phyloP scores from a whole-genome alignment of 768 basidiomycete genomes.

The Coprinopsis strossmayeri region DNA sequence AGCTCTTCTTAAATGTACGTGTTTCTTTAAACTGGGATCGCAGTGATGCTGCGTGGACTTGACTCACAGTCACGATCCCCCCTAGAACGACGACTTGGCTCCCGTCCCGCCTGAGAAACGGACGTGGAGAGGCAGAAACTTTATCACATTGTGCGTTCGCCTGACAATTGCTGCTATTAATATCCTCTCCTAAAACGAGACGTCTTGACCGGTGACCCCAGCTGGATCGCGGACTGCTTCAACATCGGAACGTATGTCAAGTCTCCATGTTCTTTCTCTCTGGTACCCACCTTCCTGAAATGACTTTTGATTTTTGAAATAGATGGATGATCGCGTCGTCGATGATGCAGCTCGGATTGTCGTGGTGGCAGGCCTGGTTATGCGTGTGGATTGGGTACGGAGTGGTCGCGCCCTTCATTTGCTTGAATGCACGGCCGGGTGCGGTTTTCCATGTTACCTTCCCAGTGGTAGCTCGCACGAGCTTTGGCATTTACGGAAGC shows the following conservation, averaged over 20 bases:
- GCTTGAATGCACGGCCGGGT: conserved; percentile 71
- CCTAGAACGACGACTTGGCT: conserved; percentile 62
- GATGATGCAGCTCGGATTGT: conserved; percentile 65
- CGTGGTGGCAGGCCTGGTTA: conserved; percentile 85
- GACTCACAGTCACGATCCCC: too few species aligned
- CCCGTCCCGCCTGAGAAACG: conserved; percentile 61
- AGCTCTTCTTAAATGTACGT: conserved; percentile 54
- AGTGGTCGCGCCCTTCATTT: conserved; percentile 62
- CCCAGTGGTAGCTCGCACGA: conserved; percentile 69
- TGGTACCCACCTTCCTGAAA: background rate
- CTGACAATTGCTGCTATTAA: background rate
- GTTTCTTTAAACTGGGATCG: too few species aligned
- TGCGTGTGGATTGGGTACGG: conserved; percentile 65
- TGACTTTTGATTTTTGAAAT: background rate
- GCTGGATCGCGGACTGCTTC: conserved; percentile 80
- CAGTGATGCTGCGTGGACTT: too few species aligned
- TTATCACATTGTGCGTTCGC: conserved; percentile 53
- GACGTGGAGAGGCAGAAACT: conserved; percentile 62
- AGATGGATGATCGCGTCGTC: conserved; percentile 77
- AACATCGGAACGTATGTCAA: conserved; percentile 64
- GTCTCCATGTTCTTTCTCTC: background rate
- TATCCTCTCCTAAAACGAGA: background rate
- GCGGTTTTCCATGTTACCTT: conserved; percentile 74
- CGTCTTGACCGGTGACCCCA: conserved; percentile 19
- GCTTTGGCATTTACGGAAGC: conserved; percentile 73